These are phyloP conservation scores for Aquilaria yunnanensis DNA, from an alignment of 345 rosid genomes.

Conservation along the genomic window DNA sequence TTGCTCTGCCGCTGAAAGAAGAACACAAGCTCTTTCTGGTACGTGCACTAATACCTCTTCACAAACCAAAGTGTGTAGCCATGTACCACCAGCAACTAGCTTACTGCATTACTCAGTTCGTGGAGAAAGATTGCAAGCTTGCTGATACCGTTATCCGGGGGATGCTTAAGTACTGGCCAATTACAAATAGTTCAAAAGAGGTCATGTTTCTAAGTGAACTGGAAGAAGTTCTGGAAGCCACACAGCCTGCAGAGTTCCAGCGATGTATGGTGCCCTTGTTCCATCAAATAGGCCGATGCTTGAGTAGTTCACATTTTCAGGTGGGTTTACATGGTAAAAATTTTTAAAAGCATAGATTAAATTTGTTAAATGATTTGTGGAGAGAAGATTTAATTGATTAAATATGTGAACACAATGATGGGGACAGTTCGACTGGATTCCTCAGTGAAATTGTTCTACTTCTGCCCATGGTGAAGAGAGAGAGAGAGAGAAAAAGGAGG, in stretches of 20 bases:
- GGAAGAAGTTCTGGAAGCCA: conserved; percentile 88
- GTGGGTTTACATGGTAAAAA: conserved; percentile 20
- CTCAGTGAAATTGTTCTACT: too few relatives aligned
- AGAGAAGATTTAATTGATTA: too few relatives aligned
- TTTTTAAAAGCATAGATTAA: too few relatives aligned
- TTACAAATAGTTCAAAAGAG: conserved; percentile 85
- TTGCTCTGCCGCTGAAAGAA: conserved; percentile 80
- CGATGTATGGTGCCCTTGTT: conserved; percentile 85
- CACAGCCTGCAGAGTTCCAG: conserved; percentile 79
- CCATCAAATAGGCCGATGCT: conserved; percentile 61
- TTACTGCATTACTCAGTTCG: conserved; percentile 81
- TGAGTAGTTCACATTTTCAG: conserved; percentile 88
- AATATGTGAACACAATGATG: too few relatives aligned
- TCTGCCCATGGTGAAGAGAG: too few relatives aligned
- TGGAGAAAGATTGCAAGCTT: conserved; percentile 83
- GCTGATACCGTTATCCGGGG: conserved; percentile 79
- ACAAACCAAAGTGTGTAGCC: conserved; percentile 69
- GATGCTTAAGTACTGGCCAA: conserved; percentile 76
- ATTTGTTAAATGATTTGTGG: too few relatives aligned
- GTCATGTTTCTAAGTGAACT: conserved; percentile 81
- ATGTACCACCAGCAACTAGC: conserved; percentile 80
- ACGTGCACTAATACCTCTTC: conserved; percentile 79
- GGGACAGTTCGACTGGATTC: too few relatives aligned
- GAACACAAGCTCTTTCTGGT: conserved; percentile 91
- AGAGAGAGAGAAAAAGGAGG: too few relatives aligned